Evolutionary conservation across 768 basidiomycete genomes (phyloP).

Genomic region (Lentinula guzmanii): DNA sequence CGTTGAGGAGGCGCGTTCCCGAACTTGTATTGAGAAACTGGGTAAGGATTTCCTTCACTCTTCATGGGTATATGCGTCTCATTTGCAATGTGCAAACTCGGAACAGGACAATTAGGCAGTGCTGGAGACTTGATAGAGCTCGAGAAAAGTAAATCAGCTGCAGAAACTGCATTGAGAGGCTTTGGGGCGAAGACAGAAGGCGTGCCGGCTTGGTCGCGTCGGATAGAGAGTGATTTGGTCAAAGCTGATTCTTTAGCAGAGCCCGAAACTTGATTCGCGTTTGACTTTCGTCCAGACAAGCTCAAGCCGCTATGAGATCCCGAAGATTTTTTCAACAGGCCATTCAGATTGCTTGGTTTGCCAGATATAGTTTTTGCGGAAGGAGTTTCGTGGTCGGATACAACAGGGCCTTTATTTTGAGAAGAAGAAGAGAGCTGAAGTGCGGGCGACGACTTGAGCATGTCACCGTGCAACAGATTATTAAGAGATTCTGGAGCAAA

Average conservation of each 20-base stretch:
- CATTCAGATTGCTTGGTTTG: conserved; percentile 1
- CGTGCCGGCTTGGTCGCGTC: conserved; percentile 1
- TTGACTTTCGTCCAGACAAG: conserved; percentile 3
- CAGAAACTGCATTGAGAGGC: conserved; percentile 1
- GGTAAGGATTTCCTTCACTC: conserved; percentile 1
- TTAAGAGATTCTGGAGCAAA: background rate
- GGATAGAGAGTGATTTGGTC: background rate
- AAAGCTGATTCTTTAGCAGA: background rate
- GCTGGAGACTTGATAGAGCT: background rate
- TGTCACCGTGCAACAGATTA: background rate
- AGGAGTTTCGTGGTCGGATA: background rate
- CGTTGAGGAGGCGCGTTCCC: conserved; percentile 4
- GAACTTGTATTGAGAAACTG: background rate
- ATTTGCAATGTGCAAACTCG: background rate
- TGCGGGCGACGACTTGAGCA: background rate
- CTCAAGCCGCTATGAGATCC: background rate
- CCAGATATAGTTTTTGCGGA: background rate
- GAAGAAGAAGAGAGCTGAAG: background rate
- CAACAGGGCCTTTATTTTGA: background rate
- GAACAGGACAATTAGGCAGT: background rate
- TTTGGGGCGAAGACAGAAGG: conserved; percentile 1
- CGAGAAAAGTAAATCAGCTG: background rate
- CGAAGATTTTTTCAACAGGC: background rate
- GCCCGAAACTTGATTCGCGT: background rate
- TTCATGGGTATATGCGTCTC: conserved; percentile 3